A percentile compares a stretch with the other conserved stretches of the same genome.
These are phyloP conservation scores for Hemisphaericaspora nanyangensis DNA, from an alignment of 805 yeast genomes.

Conservation along the genomic window DNA sequence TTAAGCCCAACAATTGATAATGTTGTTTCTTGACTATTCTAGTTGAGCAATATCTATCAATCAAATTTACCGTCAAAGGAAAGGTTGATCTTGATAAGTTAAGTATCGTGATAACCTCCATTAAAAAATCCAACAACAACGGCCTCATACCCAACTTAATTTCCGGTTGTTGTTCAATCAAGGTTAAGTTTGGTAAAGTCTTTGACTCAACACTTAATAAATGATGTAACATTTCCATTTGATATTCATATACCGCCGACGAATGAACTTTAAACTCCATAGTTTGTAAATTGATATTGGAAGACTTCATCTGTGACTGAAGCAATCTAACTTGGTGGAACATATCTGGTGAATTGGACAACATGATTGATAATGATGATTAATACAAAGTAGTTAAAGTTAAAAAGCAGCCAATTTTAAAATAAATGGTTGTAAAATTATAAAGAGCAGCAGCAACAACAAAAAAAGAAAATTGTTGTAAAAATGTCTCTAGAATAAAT, in stretches of 20 bases:
- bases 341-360: conserved; percentile 21
- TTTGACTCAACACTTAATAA: conserved; percentile 25
- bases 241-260: conserved; percentile 41
- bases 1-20: conserved; percentile 42
- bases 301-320: conserved; percentile 32
- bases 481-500: too few relatives aligned
- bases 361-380: conserved; percentile 5
- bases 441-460: too few relatives aligned
- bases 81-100: conserved; percentile 38
- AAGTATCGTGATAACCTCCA: conserved; percentile 42
- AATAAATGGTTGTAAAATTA: conserved; percentile 2
- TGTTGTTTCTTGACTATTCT: conserved; percentile 44
- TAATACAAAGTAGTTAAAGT: conserved; percentile 3
- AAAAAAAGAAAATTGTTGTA: too few relatives aligned
- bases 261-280: conserved; percentile 49
- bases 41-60: conserved; percentile 43
- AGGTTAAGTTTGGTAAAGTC: conserved; percentile 28
- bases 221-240: conserved; percentile 38
- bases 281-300: conserved; percentile 37
- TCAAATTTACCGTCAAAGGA: conserved; percentile 42
- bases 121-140: conserved; percentile 37
- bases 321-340: conserved; percentile 30
- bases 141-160: conserved; percentile 44
- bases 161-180: conserved; percentile 45
- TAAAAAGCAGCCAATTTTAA: background rate